Conservation (phyloP, 371 early-diverging fungal genomes). For the Nematocida homosporus region DNA sequence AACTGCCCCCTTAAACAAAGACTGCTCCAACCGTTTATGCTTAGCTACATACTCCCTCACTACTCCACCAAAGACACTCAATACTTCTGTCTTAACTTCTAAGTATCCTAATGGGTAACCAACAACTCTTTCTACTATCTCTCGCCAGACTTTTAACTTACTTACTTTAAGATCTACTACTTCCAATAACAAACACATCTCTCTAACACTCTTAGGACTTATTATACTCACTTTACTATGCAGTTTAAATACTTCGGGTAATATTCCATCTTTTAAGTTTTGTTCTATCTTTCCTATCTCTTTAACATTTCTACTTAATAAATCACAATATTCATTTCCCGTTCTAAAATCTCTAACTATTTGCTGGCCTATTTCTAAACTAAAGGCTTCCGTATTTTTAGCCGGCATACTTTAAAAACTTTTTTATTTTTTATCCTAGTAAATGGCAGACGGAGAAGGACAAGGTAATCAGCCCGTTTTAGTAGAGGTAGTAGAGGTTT, state of each 20-base stretch:
- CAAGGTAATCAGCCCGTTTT: conserved; percentile 46
- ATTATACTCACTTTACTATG: conserved; percentile 25
- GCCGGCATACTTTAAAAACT: conserved; percentile 12
- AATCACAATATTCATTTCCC: conserved; percentile 13
- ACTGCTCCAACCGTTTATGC: conserved; percentile 44
- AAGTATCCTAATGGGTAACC: conserved; percentile 43
- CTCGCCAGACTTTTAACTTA: conserved; percentile 2
- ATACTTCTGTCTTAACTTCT: conserved; percentile 23
- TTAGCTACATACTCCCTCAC: conserved; percentile 35
- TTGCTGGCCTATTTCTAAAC: conserved; percentile 26
- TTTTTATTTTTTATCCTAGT: conserved; percentile 55
- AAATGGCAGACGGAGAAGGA: conserved; percentile 52
- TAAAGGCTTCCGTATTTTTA: no score
- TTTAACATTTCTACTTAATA: conserved; percentile 26
- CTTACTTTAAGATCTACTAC: conserved; percentile 21
- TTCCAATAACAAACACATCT: conserved; percentile 4
- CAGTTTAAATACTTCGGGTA: conserved; percentile 34
- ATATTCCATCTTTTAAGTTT: neutral
- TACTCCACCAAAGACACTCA: neutral
- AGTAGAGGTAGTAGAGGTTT: conserved; percentile 61
- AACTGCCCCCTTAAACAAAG: conserved; percentile 38
- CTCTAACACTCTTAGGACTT: conserved; percentile 27
- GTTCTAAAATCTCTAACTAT: conserved; percentile 16
- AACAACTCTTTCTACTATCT: conserved; percentile 25
- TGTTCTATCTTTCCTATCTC: conserved; percentile 41